Percentiles rank a stretch among this genome's conserved stretches.
phyloP scores from a whole-genome alignment of 2,329 filamentous ascomycete species.

The Penicillium sp. region DNA sequence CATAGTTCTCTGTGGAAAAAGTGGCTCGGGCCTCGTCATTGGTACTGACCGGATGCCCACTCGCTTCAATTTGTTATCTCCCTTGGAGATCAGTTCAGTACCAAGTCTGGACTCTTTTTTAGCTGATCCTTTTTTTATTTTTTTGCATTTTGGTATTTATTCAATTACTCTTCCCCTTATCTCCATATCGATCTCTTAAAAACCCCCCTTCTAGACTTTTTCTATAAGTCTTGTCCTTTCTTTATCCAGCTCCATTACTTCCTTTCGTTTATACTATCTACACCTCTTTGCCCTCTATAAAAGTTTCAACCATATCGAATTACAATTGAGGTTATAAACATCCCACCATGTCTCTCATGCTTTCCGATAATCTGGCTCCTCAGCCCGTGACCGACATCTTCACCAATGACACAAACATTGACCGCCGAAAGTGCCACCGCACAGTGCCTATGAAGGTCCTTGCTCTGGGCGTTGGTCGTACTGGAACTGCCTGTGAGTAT shows the following conservation, averaged over 20 bases:
- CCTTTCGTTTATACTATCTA: not conserved
- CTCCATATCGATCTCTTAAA: constrained; percentile 14
- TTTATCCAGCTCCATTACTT: constrained; percentile 11
- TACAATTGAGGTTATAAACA: constrained; percentile 3
- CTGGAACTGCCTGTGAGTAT: constrained; percentile 58
- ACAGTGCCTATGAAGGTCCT: constrained; percentile 65
- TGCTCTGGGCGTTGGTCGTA: constrained; percentile 59
- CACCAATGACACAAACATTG: constrained; percentile 59
- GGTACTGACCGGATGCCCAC: constrained; percentile 19
- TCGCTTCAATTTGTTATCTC: constrained; percentile 17
- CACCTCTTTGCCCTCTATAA: not conserved
- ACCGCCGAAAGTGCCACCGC: constrained; percentile 56
- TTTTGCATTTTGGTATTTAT: constrained; percentile 6
- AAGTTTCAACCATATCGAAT: not conserved
- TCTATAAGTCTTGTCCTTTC: constrained; percentile 19
- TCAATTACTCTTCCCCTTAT: constrained; percentile 12
- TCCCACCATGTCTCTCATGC: constrained; percentile 28
- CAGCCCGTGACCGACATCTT: constrained; percentile 42
- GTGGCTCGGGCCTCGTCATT: constrained; percentile 12
- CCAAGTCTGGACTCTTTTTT: constrained; percentile 5
- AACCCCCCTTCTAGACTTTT: constrained; percentile 18
- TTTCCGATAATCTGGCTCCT: constrained; percentile 33
- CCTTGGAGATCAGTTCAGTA: constrained; percentile 5
- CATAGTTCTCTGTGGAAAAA: constrained; percentile 4
- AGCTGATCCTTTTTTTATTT: constrained; percentile 6